phyloP scores from a whole-genome alignment of 768 basidiomycete species.

The Rhizopogon roseolus region DNA sequence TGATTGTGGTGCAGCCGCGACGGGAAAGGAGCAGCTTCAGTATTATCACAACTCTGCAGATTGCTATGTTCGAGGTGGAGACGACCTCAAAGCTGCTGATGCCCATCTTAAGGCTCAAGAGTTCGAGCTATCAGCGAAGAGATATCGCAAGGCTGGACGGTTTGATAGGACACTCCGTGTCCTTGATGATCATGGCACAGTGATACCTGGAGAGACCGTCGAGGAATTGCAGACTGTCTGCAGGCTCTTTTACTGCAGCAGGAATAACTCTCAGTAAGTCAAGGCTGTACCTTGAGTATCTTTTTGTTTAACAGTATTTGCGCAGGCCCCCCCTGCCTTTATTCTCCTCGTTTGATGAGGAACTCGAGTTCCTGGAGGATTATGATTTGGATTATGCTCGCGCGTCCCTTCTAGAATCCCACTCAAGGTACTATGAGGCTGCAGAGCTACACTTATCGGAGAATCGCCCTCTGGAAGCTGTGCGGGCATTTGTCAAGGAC shows the following conservation, averaged over 20 bases:
- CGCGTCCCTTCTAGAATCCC: slow-evolving; percentile 37
- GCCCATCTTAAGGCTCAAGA: slow-evolving; percentile 38
- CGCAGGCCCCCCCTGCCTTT: slow-evolving; percentile 42
- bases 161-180: slow-evolving; percentile 53
- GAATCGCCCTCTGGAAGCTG: slow-evolving; percentile 43
- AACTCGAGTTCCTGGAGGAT: slow-evolving; percentile 52
- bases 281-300: background rate
- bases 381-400: slow-evolving; percentile 47
- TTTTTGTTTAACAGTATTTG: background rate
- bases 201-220: slow-evolving; percentile 28
- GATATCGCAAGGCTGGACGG: slow-evolving; percentile 43
- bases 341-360: slow-evolving; percentile 48
- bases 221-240: slow-evolving; percentile 39
- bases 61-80: slow-evolving; percentile 38
- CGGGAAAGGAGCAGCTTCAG: slow-evolving; percentile 22
- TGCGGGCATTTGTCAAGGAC: slow-evolving; percentile 38
- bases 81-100: slow-evolving; percentile 39
- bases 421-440: slow-evolving; percentile 42
- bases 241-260: slow-evolving; percentile 40
- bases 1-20: slow-evolving; percentile 30
- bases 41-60: slow-evolving; percentile 43
- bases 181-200: slow-evolving; percentile 28
- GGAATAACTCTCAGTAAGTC: slow-evolving; percentile 24
- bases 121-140: slow-evolving; percentile 38
- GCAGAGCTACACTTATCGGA: slow-evolving; percentile 47